Percentiles rank a stretch among this genome's conserved stretches.
phyloP scores from a whole-genome alignment of 1,284 basidiomycete species.

The Apiotrichum akiyoshidainum region DNA sequence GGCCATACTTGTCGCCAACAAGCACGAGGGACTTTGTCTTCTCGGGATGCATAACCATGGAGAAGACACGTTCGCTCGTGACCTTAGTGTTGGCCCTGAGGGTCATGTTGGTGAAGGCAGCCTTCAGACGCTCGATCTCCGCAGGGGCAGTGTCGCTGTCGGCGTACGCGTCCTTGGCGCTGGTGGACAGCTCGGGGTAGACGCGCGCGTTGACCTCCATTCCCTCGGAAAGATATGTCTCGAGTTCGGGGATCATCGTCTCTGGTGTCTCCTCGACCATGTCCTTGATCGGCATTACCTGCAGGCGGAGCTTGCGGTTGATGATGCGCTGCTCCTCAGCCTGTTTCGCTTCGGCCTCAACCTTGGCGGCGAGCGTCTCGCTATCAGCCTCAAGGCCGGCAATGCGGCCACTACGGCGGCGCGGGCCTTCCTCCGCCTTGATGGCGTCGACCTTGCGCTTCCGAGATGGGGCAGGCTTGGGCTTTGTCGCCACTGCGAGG shows the following conservation, averaged over 20 bases:
- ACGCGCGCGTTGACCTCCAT: background rate
- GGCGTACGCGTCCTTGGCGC: slow-evolving; percentile 26
- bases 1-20: slow-evolving; percentile 52
- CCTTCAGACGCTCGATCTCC: slow-evolving; percentile 33
- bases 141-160: slow-evolving; percentile 21
- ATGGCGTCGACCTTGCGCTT: slow-evolving; percentile 7
- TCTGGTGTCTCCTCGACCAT: slow-evolving; percentile 38
- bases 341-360: slow-evolving; percentile 35
- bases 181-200: slow-evolving; percentile 1
- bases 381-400: slow-evolving; percentile 43
- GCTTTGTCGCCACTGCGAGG: background rate
- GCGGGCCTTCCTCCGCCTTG: slow-evolving; percentile 29
- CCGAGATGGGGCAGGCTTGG: slow-evolving; percentile 2
- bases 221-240: background rate
- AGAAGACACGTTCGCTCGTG: slow-evolving; percentile 51
- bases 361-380: slow-evolving; percentile 29
- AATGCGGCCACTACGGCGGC: slow-evolving; percentile 38
- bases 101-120: slow-evolving; percentile 37
- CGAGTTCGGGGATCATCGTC: slow-evolving; percentile 22
- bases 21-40: slow-evolving; percentile 50
- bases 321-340: slow-evolving; percentile 34
- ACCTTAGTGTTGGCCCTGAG: slow-evolving; percentile 48
- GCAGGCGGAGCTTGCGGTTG: slow-evolving; percentile 33
- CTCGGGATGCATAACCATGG: slow-evolving; percentile 53
- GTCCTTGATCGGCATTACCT: slow-evolving; percentile 36